Percentiles rank a stretch among this genome's conserved stretches.
phyloP scores from a whole-genome alignment of 2,329 filamentous ascomycete species.

The Colletotrichum neosansevieriae region DNA sequence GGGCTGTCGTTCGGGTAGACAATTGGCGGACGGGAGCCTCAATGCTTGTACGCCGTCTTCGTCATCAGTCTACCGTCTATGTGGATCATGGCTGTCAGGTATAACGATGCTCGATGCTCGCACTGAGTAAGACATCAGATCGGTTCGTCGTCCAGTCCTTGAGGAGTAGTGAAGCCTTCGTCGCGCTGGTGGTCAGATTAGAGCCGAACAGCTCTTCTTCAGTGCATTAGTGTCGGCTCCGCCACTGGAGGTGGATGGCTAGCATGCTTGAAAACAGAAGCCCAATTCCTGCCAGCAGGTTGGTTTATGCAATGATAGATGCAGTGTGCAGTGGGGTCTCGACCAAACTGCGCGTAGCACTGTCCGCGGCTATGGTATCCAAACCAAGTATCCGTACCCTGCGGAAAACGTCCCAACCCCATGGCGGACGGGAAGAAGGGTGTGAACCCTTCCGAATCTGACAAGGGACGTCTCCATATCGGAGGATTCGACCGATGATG shows the following conservation, averaged over 20 bases:
- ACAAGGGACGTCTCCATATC: constrained; percentile 28
- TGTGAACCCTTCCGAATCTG: constrained; percentile 19
- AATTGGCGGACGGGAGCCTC: background rate
- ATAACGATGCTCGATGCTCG: too few species aligned
- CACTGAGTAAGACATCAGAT: too few species aligned
- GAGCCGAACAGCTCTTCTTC: background rate
- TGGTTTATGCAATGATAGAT: constrained; percentile 10
- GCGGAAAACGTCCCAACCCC: constrained; percentile 34
- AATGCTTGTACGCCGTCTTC: background rate
- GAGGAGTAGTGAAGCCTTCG: background rate
- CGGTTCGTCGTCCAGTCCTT: too few species aligned
- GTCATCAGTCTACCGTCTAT: background rate
- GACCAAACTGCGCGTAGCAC: background rate
- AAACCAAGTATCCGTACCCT: constrained; percentile 23
- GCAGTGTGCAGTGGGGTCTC: background rate
- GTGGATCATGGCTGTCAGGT: background rate
- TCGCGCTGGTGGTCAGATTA: background rate
- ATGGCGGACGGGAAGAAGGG: constrained; percentile 22
- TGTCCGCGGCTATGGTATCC: background rate
- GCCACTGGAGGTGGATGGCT: constrained; percentile 11
- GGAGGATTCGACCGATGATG: constrained; percentile 24
- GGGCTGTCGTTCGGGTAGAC: background rate
- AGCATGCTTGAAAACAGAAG: background rate
- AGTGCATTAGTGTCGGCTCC: background rate
- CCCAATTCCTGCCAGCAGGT: constrained; percentile 4